Base-by-base conservation (phyloP, 2,329 filamentous ascomycete genomes). In the Alternaria gaisen region DNA sequence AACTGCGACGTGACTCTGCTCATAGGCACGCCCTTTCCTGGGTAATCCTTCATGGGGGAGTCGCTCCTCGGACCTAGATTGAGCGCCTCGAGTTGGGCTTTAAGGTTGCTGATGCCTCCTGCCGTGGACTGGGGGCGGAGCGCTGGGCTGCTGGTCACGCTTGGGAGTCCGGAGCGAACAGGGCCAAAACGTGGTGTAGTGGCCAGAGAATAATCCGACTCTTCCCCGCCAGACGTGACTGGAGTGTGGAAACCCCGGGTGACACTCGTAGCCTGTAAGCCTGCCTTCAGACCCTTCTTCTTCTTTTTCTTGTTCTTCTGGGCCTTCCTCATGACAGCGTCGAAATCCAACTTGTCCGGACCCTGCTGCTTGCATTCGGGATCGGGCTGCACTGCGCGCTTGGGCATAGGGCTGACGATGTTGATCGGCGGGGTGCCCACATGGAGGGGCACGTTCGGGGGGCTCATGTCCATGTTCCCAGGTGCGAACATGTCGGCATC, bases 91-190 rank as follows among this genome's bases (percentile, higher is more conserved):
- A 97, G 84, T 73, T 95, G 90, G 76, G 90, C 84, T 75, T 93
- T 93, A 72, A 97, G 82, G 70, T 90, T 91, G 72, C 92, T 91
- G 70, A 97, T 93, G 48, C 93, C 93, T 61, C 90, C 90, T 43
- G 77, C 77, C 2, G 82, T 77, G 24, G 83, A 84, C 1, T 81
- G 77, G 7, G 86, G 83, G 61, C 84, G 80, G 36, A 84, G 75
- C 24, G 80, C 78, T n/a, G 83, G 82, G 61, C 83, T 85, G 64
- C 79, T 82, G 8, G 91, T 83, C 26, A 82, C 78, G 65, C 83
- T 84, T 7, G 77, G 72, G 41, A 83, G 75, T n/a, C 83, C 80
- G 71, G 80, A 79, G 50, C 79, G 68, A 48, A 75, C 70, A 30
- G 78, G 77, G 1, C 79, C 79, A 32, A 82, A 73, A 42, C 75